Evolutionary conservation across 192 early-diverging fungal genomes (phyloP).

Genomic region (Backusella australiensis): DNA sequence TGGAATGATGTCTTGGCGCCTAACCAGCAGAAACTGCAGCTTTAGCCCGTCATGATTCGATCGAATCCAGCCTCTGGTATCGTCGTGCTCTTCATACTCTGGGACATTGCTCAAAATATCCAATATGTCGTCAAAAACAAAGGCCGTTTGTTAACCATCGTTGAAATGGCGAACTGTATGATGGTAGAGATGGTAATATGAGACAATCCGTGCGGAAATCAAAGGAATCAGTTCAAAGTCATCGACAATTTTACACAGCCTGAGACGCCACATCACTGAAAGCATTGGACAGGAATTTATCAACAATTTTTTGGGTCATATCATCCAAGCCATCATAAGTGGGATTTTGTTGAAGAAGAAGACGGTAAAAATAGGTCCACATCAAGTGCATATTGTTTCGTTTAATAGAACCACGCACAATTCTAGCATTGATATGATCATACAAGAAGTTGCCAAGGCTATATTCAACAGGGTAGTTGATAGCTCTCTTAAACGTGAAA

Average conservation of each 20-base stretch:
- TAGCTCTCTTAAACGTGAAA: too few relatives aligned
- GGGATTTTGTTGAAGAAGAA: slow-evolving; percentile 90
- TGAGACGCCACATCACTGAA: slow-evolving; percentile 71
- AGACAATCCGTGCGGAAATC: slow-evolving; percentile 77
- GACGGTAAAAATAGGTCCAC: slow-evolving; percentile 94
- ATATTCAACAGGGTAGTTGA: slow-evolving; percentile 68
- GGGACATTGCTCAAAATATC: slow-evolving; percentile 39
- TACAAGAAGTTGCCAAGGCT: slow-evolving; percentile 69
- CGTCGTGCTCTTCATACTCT: too few relatives aligned
- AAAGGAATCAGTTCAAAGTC: slow-evolving; percentile 73
- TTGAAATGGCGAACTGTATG: slow-evolving; percentile 72
- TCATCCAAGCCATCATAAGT: slow-evolving; percentile 92
- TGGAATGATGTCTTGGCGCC: too few relatives aligned
- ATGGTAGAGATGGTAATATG: slow-evolving; percentile 90
- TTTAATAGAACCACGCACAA: slow-evolving; percentile 83
- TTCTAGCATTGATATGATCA: slow-evolving; percentile 95
- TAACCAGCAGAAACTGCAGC: too few relatives aligned
- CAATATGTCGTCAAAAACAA: slow-evolving; percentile 61
- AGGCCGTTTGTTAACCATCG: slow-evolving; percentile 47
- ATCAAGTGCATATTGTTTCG: slow-evolving; percentile 92
- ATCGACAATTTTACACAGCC: slow-evolving; percentile 69
- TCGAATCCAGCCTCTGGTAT: too few relatives aligned
- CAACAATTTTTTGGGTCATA: slow-evolving; percentile 60
- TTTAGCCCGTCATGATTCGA: too few relatives aligned
- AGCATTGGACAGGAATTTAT: slow-evolving; percentile 73